These are phyloP conservation scores for Diversispora epigaea DNA, from an alignment of 192 early-diverging fungal genomes.

Conservation along the genomic window DNA sequence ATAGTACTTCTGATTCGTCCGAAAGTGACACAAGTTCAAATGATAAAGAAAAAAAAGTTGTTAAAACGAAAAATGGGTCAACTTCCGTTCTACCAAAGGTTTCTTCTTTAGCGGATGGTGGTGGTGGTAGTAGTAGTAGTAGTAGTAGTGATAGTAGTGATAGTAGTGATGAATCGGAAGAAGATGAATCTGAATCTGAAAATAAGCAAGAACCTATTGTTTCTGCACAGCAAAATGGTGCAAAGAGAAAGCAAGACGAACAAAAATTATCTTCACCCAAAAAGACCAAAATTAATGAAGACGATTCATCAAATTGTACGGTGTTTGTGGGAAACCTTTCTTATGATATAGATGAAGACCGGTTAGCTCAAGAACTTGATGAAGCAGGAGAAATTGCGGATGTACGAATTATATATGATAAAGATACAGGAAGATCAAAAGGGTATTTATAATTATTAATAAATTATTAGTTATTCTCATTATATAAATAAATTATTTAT, in stretches of 20 bases:
- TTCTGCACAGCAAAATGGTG: background rate
- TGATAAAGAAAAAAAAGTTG: too few species aligned
- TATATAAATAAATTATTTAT: background rate
- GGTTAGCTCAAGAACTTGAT: conserved; percentile 58
- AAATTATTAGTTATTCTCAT: background rate
- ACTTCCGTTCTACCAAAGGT: too few species aligned
- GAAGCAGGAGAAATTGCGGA: conserved; percentile 69
- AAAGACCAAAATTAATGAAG: background rate
- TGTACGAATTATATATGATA: conserved; percentile 77
- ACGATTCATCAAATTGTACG: conserved; percentile 22
- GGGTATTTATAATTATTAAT: conserved; percentile 53
- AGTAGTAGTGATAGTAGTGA: background rate
- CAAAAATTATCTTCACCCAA: background rate
- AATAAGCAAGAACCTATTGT: background rate
- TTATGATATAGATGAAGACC: conserved; percentile 69
- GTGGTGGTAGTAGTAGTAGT: background rate
- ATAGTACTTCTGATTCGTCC: too few species aligned
- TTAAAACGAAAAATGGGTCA: too few species aligned
- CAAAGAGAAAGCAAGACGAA: background rate
- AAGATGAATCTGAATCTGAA: background rate
- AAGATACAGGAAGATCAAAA: conserved; percentile 70
- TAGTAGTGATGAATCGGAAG: background rate
- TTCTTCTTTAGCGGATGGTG: too few species aligned
- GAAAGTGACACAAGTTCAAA: too few species aligned
- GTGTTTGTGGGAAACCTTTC: conserved; percentile 77